Conservation (phyloP, 2,329 filamentous ascomycete genomes). For the Epichloe hybrida region DNA sequence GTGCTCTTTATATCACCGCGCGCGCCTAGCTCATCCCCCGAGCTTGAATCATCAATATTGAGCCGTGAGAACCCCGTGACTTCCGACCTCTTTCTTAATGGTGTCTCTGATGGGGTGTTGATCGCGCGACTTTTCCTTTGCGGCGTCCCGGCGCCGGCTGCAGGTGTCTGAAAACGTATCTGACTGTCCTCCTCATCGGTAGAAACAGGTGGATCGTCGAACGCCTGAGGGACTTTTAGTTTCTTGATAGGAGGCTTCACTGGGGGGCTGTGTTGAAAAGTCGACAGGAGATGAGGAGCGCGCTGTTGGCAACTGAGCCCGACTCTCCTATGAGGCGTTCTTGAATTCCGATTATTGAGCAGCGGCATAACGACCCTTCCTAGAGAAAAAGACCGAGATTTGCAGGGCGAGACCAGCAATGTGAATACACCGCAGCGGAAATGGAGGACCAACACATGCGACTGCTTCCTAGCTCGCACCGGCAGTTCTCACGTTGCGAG, state of each 20-base stretch:
- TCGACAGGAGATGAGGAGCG: slow-evolving; percentile 9
- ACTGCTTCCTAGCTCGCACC: neutral
- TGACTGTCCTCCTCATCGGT: slow-evolving; percentile 14
- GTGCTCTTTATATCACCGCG: slow-evolving; percentile 21
- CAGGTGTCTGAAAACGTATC: slow-evolving; percentile 1
- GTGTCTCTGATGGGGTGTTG: neutral
- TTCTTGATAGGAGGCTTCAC: neutral
- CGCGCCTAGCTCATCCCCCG: slow-evolving; percentile 13
- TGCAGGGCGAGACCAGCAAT: neutral
- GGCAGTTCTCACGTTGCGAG: neutral
- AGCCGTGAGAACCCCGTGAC: neutral
- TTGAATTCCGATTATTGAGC: slow-evolving; percentile 3
- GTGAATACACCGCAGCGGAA: neutral
- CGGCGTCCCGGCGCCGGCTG: neutral
- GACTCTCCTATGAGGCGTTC: slow-evolving; percentile 1
- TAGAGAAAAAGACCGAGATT: neutral
- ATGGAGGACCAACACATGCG: neutral
- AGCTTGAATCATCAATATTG: slow-evolving; percentile 11
- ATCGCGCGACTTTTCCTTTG: neutral
- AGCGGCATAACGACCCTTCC: neutral
- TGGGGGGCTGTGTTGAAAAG: neutral
- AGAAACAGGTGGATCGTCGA: slow-evolving; percentile 15
- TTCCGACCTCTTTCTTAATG: neutral
- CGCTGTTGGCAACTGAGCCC: slow-evolving; percentile 12
- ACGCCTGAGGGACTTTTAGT: slow-evolving; percentile 7